Evolutionary conservation across 2,329 filamentous ascomycete species (phyloP).

Genomic region (Ceratocystis alfenasii): DNA sequence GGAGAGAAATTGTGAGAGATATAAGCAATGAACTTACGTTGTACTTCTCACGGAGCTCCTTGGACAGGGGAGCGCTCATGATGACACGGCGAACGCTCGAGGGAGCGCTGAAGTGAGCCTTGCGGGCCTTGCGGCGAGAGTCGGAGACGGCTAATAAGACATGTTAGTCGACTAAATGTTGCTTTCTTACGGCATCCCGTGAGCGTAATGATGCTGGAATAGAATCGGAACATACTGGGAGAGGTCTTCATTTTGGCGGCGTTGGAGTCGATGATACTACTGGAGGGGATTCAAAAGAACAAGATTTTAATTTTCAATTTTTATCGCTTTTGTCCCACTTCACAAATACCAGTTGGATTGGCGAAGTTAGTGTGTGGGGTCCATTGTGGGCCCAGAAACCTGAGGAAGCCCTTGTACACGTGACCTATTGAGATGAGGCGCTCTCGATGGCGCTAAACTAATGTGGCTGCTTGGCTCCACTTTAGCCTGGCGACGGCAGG

Average conservation of each 20-base stretch:
- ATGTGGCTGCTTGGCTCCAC: background rate
- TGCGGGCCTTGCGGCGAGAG: constrained; percentile 96
- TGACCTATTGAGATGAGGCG: background rate
- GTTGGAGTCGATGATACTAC: constrained; percentile 19
- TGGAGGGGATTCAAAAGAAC: constrained; percentile 11
- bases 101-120: constrained; percentile 92
- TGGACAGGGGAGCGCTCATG: constrained; percentile 91
- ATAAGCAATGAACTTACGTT: constrained; percentile 54
- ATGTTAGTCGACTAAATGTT: constrained; percentile 13
- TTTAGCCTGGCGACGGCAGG: background rate
- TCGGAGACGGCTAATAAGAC: constrained; percentile 46
- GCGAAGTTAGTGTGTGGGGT: constrained; percentile 15
- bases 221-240: constrained; percentile 15
- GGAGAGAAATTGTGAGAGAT: background rate
- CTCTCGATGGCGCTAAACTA: background rate
- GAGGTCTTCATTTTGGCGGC: constrained; percentile 23
- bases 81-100: constrained; percentile 89
- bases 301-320: constrained; percentile 7
- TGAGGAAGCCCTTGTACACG: constrained; percentile 17
- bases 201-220: background rate
- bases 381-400: background rate
- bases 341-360: constrained; percentile 1
- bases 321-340: constrained; percentile 12
- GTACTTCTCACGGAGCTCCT: constrained; percentile 98
- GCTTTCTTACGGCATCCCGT: no score